Evolutionary conservation across 352 stramenopile species (phyloP).

Genomic region (Pythium rishiriense): DNA sequence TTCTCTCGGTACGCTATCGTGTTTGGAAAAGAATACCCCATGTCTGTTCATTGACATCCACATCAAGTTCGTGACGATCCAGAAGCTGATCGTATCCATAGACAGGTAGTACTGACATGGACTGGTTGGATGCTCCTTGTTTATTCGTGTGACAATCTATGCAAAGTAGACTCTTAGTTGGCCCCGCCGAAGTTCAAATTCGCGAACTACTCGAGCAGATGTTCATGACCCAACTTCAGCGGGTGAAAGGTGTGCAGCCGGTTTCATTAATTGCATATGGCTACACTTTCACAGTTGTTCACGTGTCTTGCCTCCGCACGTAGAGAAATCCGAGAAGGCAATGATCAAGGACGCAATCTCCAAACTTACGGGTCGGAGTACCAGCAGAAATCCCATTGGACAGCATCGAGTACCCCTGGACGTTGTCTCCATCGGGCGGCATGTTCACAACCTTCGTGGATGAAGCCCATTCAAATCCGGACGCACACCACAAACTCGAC

Average conservation of each 20-base stretch:
- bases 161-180: not conserved
- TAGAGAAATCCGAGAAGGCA: conserved; percentile 20
- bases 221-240: conserved; percentile 26
- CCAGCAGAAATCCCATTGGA: not conserved
- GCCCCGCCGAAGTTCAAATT: not conserved
- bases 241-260: conserved; percentile 18
- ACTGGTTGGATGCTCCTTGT: not conserved
- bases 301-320: not conserved
- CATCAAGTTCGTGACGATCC: conserved; percentile 8
- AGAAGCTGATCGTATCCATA: conserved; percentile 10
- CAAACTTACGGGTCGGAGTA: conserved; percentile 1
- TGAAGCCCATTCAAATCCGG: no score
- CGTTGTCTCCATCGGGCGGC: conserved; percentile 10
- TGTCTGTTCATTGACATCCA: not conserved
- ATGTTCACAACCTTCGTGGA: not conserved
- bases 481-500: no score
- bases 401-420: conserved; percentile 7
- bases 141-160: conserved; percentile 5
- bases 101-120: conserved; percentile 12
- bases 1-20: conserved; percentile 10
- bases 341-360: conserved; percentile 12
- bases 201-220: conserved; percentile 13
- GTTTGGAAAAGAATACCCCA: not conserved
- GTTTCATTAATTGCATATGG: conserved; percentile 11
- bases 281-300: conserved; percentile 17